Conservation (phyloP, 129 eudicot genomes). For the Dittrichia graveolens region DNA sequence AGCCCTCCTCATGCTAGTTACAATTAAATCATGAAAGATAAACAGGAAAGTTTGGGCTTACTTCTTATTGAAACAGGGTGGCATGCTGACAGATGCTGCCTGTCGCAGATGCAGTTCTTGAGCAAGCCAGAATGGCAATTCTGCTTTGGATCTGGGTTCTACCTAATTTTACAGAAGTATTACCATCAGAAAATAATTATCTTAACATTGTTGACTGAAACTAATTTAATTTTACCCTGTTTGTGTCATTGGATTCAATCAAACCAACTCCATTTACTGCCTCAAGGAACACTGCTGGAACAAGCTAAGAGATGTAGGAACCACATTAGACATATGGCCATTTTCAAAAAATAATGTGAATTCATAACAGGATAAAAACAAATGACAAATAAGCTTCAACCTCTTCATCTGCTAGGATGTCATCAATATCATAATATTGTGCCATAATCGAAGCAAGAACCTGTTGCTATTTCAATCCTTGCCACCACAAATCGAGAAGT, state of each 20-base stretch:
- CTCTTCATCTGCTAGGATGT: slow-evolving; percentile 83
- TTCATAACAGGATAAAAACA: neutral
- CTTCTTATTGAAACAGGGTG: slow-evolving; percentile 81
- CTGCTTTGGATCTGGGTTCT: slow-evolving; percentile 78
- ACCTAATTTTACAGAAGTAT: slow-evolving; percentile 48
- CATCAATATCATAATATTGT: slow-evolving; percentile 68
- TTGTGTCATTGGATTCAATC: slow-evolving; percentile 69
- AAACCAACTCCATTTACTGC: slow-evolving; percentile 75
- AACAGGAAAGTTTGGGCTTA: slow-evolving; percentile 15
- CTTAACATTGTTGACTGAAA: neutral
- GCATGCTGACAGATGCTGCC: slow-evolving; percentile 55
- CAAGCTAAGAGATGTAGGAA: slow-evolving; percentile 42
- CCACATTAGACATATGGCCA: neutral
- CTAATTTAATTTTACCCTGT: slow-evolving; percentile 49
- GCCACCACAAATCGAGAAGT: neutral
- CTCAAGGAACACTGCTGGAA: slow-evolving; percentile 66
- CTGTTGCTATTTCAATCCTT: neutral
- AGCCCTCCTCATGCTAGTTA: no score
- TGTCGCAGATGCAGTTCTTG: slow-evolving; percentile 68
- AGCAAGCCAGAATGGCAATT: slow-evolving; percentile 93
- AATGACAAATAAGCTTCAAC: slow-evolving; percentile 28
- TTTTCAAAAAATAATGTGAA: neutral
- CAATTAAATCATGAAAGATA: neutral
- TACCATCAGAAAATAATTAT: neutral
- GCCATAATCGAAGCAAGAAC: slow-evolving; percentile 43